Evolutionary conservation across 1,284 basidiomycete species (phyloP).

Genomic region (Boletus mariae): DNA sequence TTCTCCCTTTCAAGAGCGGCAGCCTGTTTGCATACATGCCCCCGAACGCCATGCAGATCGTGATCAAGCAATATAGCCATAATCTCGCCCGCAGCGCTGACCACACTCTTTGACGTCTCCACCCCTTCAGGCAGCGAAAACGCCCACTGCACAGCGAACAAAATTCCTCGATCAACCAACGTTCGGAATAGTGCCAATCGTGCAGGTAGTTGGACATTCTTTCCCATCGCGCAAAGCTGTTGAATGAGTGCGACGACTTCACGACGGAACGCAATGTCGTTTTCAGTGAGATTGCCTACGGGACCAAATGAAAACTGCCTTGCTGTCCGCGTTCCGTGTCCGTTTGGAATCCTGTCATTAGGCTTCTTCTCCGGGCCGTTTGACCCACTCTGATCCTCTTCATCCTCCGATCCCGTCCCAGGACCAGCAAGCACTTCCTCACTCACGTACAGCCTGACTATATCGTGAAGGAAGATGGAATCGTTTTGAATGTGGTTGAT

Average conservation of each 20-base stretch:
- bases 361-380: constrained; percentile 25
- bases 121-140: constrained; percentile 55
- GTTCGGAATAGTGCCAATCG: constrained; percentile 87
- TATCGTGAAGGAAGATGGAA: constrained; percentile 69
- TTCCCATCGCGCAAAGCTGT: constrained; percentile 93
- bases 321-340: constrained; percentile 20
- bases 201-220: constrained; percentile 88
- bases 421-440: constrained; percentile 51
- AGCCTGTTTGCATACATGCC: constrained; percentile 80
- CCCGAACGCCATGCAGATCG: constrained; percentile 83
- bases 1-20: constrained; percentile 61
- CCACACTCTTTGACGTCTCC: constrained; percentile 39
- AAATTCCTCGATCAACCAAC: constrained; percentile 84
- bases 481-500: constrained; percentile 86
- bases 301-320: constrained; percentile 49
- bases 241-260: constrained; percentile 87
- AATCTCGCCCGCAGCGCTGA: constrained; percentile 86
- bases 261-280: constrained; percentile 52
- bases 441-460: constrained; percentile 77
- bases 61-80: constrained; percentile 88
- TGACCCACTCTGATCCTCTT: constrained; percentile 24
- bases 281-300: constrained; percentile 45
- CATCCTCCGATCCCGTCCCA: constrained; percentile 29
- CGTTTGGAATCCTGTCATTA: constrained; percentile 35
- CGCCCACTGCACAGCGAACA: constrained; percentile 92